Base-by-base conservation (phyloP, 2,329 filamentous ascomycete species). In the Fusarium sp. region DNA sequence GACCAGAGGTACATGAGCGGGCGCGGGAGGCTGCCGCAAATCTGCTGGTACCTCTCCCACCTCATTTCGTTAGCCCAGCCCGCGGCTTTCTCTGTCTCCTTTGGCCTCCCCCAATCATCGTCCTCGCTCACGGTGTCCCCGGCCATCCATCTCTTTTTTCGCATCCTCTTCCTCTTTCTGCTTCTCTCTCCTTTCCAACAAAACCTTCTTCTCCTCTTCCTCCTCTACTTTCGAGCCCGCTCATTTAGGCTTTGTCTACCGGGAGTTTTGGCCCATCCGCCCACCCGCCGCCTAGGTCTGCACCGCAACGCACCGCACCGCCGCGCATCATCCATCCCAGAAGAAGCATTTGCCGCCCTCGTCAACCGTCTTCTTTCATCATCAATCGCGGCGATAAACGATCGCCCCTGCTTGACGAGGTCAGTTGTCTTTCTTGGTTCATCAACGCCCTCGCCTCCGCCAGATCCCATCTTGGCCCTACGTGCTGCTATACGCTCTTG, bases 41-140 rank as follows among this genome's bases (percentile, higher is more conserved):
- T 28, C 13, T 18, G 40, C 16, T 16, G 46, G 67, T 70, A 67
- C 53, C 56, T 62, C 41, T 57, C 34, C 56, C 55, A 62, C 61
- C 54, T 68, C 59, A 68, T 70, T 59, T 72, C 53, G 51, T 62
- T 68, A 62, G 51, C 46, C 64, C 66, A 54, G 55, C 46, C 54
- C 56, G 62, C 61, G 57, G 61, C 68, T 61, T 64, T 41, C 27
- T 31, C 34, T 61, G 36, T 16, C 55, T 23, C 41, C 37, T 4
- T 23, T 23, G 18, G 18, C 18, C 18, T 23, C 50, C 47, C 43
- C 71, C 65, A 73, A 73, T 73, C 60, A 70, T 57, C 37, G 46
- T 30, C 41, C 50, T 53, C 56, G 41, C 41, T 61, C 46, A 60
- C 64, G 69, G 73, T 69, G 65, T 74, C 64, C 64, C 73, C 71